phyloP scores from a whole-genome alignment of 148 eudicot species.

The Arctostaphylos glauca region DNA sequence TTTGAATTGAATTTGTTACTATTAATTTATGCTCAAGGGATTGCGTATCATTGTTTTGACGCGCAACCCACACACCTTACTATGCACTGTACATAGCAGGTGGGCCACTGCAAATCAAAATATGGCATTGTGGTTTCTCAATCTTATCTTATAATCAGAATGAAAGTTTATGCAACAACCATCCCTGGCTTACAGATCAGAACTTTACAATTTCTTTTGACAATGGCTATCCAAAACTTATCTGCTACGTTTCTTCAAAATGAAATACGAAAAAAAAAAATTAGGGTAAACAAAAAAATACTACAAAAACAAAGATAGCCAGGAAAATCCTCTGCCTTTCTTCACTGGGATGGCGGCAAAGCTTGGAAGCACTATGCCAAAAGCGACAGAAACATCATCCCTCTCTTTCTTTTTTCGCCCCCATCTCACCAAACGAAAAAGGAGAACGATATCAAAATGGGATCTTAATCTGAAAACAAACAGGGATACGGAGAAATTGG shows the following conservation, averaged over 20 bases:
- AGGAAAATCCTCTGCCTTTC: neutral
- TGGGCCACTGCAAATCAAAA: neutral
- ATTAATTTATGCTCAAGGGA: too few relatives aligned
- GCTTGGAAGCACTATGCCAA: neutral
- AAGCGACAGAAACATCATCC: too few relatives aligned
- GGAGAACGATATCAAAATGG: too few relatives aligned
- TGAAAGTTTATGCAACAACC: neutral
- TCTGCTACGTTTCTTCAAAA: neutral
- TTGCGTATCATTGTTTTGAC: too few relatives aligned
- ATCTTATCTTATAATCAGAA: too few relatives aligned
- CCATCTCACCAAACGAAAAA: too few relatives aligned
- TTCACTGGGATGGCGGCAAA: neutral
- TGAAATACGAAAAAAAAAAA: neutral
- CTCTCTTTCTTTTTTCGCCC: too few relatives aligned
- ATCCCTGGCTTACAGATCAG: neutral
- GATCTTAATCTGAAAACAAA: too few relatives aligned
- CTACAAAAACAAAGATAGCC: neutral
- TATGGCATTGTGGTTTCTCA: too few relatives aligned
- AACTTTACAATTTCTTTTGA: neutral
- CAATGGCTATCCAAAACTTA: conserved; percentile 5
- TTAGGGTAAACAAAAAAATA: neutral
- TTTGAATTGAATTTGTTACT: too few relatives aligned
- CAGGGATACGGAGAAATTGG: too few relatives aligned
- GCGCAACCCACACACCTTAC: too few relatives aligned
- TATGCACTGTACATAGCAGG: neutral